A percentile compares a stretch with the other conserved stretches of the same genome.
Evolutionary conservation across 1,284 basidiomycete genomes (phyloP).

Genomic region (Neolentinus lepideus): DNA sequence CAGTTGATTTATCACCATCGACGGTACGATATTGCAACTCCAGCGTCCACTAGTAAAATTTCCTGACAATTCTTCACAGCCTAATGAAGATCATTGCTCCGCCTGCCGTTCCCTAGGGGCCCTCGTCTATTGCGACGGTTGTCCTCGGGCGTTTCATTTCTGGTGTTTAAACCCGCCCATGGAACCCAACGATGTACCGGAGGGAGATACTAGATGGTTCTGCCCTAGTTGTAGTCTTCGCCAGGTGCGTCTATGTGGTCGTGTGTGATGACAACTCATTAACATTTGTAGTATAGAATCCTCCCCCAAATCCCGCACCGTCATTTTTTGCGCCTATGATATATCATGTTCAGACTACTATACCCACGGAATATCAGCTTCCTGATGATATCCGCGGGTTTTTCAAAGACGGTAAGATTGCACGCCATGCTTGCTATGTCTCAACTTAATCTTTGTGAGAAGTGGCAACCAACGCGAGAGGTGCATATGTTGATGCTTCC

Average conservation of each 20-base stretch:
- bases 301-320: slow-evolving; percentile 52
- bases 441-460: not conserved
- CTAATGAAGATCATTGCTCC: slow-evolving; percentile 94
- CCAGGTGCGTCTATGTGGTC: slow-evolving; percentile 41
- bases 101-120: slow-evolving; percentile 79
- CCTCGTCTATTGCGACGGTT: slow-evolving; percentile 94
- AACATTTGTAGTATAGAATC: slow-evolving; percentile 40
- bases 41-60: not conserved
- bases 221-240: slow-evolving; percentile 72
- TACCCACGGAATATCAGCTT: slow-evolving; percentile 82
- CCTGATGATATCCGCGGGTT: slow-evolving; percentile 84
- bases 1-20: slow-evolving; percentile 8
- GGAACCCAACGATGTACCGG: slow-evolving; percentile 78
- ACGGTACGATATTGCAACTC: slow-evolving; percentile 28
- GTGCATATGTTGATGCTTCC: slow-evolving; percentile 72
- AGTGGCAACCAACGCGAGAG: slow-evolving; percentile 72
- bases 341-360: slow-evolving; percentile 51
- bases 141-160: slow-evolving; percentile 93
- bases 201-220: slow-evolving; percentile 86
- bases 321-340: slow-evolving; percentile 66
- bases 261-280: not conserved
- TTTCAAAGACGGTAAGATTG: slow-evolving; percentile 74
- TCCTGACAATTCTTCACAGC: slow-evolving; percentile 31
- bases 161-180: slow-evolving; percentile 95
- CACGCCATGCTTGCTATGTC: not conserved